A percentile compares a stretch with the other conserved stretches of the same genome.
These are phyloP conservation scores for Allomyces macrogynus DNA, from an alignment of 192 early-diverging fungal species.

Conservation along the genomic window DNA sequence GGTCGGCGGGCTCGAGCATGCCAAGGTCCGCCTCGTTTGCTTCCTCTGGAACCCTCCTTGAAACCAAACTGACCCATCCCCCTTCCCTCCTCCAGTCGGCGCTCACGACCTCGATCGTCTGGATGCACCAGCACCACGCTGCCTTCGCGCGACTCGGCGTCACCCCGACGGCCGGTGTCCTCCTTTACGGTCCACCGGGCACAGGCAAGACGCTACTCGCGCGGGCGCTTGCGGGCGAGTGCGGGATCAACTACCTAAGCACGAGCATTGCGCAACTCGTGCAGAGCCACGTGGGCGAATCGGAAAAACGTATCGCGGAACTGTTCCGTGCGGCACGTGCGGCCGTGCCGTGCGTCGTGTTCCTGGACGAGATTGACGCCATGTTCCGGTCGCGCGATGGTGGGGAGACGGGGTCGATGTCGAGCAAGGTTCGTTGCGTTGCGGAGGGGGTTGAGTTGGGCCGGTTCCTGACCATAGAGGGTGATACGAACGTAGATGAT, in stretches of 20 bases:
- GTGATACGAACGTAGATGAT: constrained; percentile 19
- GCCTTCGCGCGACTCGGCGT: constrained; percentile 33
- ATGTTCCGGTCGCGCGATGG: neutral
- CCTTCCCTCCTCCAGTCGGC: no score
- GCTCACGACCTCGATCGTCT: no score
- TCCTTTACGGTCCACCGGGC: constrained; percentile 49
- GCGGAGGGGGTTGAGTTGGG: neutral
- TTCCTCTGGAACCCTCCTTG: no score
- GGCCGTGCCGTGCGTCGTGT: constrained; percentile 20
- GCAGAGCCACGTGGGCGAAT: neutral
- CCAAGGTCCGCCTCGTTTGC: no score
- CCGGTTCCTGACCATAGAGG: neutral
- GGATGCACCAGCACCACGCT: constrained; percentile 8
- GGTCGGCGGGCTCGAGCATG: no score
- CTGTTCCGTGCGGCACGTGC: neutral
- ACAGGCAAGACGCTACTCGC: constrained; percentile 59
- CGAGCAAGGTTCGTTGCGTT: neutral
- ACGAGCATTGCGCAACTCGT: neutral
- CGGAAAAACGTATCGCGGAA: constrained; percentile 5
- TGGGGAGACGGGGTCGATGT: neutral
- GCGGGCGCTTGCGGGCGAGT: constrained; percentile 17
- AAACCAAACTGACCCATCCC: no score
- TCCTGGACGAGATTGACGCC: constrained; percentile 15
- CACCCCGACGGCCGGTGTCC: constrained; percentile 36
- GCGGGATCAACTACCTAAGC: constrained; percentile 3